Evolutionary conservation across 371 early-diverging fungal species (phyloP), one percentile per base, ranked within the genome.

Genomic region (Funneliformis caledonium): DNA sequence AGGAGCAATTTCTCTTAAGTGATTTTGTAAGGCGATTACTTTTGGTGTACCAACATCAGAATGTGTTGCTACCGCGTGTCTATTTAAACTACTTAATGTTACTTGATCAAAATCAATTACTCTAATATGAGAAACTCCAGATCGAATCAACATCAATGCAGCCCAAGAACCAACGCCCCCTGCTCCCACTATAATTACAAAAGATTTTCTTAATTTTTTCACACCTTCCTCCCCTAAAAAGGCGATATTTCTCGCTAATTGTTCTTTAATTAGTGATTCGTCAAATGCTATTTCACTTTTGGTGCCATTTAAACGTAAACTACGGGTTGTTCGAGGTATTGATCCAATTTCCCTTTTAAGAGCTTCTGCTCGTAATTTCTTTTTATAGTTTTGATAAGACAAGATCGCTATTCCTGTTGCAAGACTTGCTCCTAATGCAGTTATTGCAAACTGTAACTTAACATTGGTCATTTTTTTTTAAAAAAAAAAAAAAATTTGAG

Each of bases 41-140:
- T 98, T 98, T 67, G 96, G 91, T 1, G 90, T 94, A 1, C 98
- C 98, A 4, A 98, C 97, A 82, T 96, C 96, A 4, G 89, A 90
- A 19, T 92, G 90, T 0, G 92, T 93, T 6, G 98, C 98, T 1
- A 96, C 95, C 0, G 97, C 97, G 81, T 98, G 97, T 64, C 98
- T 89, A 84, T 97, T 97, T 73, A 98, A 87, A 45, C 93, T 92
- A 60, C 95, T 94, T 22, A 97, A 86, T 2, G 97, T 94, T 16
- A 98, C 97, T 85, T 97, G 97, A 85, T 97, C 98, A 85, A 98
- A 98, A 82, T 98, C 98, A 70, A 98, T 95, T 48, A 98, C 84
- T 16, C 98, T 92, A 42, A 98, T 88, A 60, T 88, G 89, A 81
- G 92, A 91, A 0, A 97, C 95, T 37, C 98, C 98, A 4, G 96